Conservation (phyloP, 1,284 basidiomycete species). For the Mycosarcoma maydis region DNA sequence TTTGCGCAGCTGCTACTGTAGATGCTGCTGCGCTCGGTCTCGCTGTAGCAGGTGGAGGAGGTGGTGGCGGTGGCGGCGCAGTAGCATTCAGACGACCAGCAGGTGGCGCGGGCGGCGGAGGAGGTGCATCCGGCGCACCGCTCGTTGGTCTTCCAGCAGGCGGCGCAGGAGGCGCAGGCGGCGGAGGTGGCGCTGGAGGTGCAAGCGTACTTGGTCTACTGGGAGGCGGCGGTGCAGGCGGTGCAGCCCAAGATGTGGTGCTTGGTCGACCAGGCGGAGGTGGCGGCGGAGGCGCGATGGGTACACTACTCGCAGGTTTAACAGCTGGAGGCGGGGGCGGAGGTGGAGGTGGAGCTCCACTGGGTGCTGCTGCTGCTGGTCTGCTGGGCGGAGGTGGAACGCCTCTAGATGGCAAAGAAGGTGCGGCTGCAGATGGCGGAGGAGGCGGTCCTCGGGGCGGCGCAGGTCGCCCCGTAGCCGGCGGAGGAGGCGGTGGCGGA, state of each 20-base stretch:
- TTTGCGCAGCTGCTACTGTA: conserved; percentile 11
- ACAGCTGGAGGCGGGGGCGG: conserved; percentile 37
- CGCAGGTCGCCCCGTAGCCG: conserved; percentile 11
- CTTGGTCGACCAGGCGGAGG: conserved; percentile 34
- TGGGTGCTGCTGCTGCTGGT: conserved; percentile 24
- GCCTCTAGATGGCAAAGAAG: conserved; percentile 34
- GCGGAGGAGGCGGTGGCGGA: conserved; percentile 27
- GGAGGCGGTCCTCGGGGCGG: conserved; percentile 39
- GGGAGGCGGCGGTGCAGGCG: conserved; percentile 33
- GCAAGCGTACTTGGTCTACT: conserved; percentile 2
- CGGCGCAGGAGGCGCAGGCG: conserved; percentile 21
- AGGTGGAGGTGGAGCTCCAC: conserved; percentile 20
- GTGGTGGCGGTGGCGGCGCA: conserved; percentile 16
- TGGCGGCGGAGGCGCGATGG: conserved; percentile 30
- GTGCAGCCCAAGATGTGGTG: conserved; percentile 19
- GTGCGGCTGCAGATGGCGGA: conserved; percentile 33
- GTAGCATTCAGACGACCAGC: conserved; percentile 8
- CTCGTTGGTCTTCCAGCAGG: conserved; percentile 17
- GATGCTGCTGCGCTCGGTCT: conserved; percentile 10
- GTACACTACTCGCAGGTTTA: conserved; percentile 5
- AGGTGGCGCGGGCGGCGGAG: conserved; percentile 17
- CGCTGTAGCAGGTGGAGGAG: conserved; percentile 7
- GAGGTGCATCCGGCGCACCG: neutral
- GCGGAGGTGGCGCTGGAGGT: conserved; percentile 12
- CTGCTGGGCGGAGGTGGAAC: conserved; percentile 43